Evolutionary conservation across 257 asterid genomes (phyloP).

Genomic region (Cynanchum wilfordii): DNA sequence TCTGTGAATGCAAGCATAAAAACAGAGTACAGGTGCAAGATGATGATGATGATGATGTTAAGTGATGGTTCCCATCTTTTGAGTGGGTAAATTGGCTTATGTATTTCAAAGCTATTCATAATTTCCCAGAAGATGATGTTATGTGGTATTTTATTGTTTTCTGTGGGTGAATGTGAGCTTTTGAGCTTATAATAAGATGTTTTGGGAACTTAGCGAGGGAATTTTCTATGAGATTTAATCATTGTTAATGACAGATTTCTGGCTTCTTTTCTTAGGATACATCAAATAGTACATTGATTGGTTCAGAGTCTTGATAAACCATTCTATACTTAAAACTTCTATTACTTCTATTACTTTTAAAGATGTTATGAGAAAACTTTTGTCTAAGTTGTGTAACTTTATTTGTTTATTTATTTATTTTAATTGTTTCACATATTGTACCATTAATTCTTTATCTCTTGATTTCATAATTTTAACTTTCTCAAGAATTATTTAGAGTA

Average conservation of each 20-base stretch:
- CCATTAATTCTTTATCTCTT: neutral
- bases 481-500: neutral
- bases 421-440: neutral
- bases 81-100: neutral
- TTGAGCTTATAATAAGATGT: neutral
- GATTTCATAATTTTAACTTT: neutral
- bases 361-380: neutral
- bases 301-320: neutral
- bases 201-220: neutral
- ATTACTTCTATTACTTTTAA: neutral
- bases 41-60: too few species aligned
- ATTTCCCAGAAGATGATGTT: neutral
- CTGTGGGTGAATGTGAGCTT: neutral
- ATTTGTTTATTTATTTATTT: neutral
- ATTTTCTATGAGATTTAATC: neutral
- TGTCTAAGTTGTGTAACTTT: neutral
- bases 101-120: neutral
- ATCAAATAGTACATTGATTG: neutral
- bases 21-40: too few species aligned
- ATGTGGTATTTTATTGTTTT: neutral
- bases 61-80: neutral
- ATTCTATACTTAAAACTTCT: neutral
- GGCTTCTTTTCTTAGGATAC: neutral
- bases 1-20: too few species aligned
- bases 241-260: neutral